phyloP scores from a whole-genome alignment of 176 grass and related monocot genomes.

The Tuctoria greenei region DNA sequence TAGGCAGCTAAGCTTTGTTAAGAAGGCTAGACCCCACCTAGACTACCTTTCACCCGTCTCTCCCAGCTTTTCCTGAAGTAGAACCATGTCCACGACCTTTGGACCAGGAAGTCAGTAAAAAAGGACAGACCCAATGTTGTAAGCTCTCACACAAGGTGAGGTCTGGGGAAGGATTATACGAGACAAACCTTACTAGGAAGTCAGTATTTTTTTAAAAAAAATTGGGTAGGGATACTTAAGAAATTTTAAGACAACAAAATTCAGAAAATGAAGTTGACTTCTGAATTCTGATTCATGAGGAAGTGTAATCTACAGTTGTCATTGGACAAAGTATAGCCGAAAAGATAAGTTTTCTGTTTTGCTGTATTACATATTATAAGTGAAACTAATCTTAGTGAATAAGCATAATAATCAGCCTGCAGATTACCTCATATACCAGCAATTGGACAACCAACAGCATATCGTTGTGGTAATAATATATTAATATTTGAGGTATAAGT shows the following conservation, averaged over 20 bases:
- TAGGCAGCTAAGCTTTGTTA: conserved; percentile 9
- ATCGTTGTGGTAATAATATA: conserved; percentile 4
- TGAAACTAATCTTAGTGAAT: conserved; percentile 15
- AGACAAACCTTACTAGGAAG: no score
- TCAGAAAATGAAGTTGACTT: conserved; percentile 44
- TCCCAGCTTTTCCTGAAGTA: conserved; percentile 23
- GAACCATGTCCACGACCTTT: conserved; percentile 29
- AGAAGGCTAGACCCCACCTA: conserved; percentile 5
- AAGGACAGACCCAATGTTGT: no score
- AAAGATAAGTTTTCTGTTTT: background rate
- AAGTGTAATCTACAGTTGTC: conserved; percentile 27
- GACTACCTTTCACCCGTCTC: conserved; percentile 2
- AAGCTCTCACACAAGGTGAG: no score
- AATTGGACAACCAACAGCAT: conserved; percentile 15
- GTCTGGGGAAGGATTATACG: no score
- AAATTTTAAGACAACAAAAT: conserved; percentile 31
- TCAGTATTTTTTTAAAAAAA: background rate
- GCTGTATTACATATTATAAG: conserved; percentile 3
- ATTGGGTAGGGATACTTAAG: conserved; percentile 21
- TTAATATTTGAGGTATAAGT: conserved; percentile 20
- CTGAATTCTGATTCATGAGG: background rate
- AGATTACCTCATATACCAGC: background rate
- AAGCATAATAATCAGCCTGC: background rate
- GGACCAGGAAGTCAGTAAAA: conserved; percentile 36
- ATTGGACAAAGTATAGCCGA: conserved; percentile 22